A percentile compares a stretch with the other conserved stretches of the same genome.
These are phyloP conservation scores for Pleurotus ostreatus DNA, from an alignment of 768 basidiomycete species.

Conservation along the genomic window DNA sequence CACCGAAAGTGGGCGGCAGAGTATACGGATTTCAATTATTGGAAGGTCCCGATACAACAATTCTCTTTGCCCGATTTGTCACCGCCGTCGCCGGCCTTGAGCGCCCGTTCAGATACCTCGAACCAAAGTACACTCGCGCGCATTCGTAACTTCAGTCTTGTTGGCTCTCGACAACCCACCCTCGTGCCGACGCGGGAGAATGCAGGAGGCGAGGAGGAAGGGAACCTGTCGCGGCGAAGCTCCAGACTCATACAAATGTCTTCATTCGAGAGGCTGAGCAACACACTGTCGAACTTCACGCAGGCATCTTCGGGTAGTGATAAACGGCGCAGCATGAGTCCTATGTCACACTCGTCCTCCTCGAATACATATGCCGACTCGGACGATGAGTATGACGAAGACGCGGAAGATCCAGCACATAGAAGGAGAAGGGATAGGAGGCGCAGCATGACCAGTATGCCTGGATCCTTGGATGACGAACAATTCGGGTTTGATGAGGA, in stretches of 20 bases:
- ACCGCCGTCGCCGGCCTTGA: slow-evolving; percentile 90
- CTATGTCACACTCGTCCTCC: slow-evolving; percentile 51
- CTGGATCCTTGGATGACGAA: slow-evolving; percentile 66
- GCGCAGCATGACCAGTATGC: slow-evolving; percentile 81
- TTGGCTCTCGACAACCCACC: slow-evolving; percentile 39
- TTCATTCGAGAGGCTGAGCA: slow-evolving; percentile 70
- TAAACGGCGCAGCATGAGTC: slow-evolving; percentile 45
- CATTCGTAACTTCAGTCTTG: slow-evolving; percentile 75
- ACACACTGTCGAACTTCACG: slow-evolving; percentile 47
- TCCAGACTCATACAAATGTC: slow-evolving; percentile 65
- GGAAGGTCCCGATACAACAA: slow-evolving; percentile 80
- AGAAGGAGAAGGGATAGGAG: slow-evolving; percentile 39
- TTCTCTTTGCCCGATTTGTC: slow-evolving; percentile 74
- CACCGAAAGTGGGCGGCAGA: slow-evolving; percentile 84
- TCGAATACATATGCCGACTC: slow-evolving; percentile 47
- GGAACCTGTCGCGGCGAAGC: slow-evolving; percentile 25
- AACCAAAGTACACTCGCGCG: slow-evolving; percentile 69
- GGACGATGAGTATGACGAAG: slow-evolving; percentile 51
- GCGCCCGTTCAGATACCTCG: slow-evolving; percentile 87
- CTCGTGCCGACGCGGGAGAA: slow-evolving; percentile 5
- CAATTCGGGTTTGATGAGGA: slow-evolving; percentile 27
- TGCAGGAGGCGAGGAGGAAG: slow-evolving; percentile 11
- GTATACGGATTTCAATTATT: slow-evolving; percentile 96
- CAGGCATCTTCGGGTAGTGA: slow-evolving; percentile 30
- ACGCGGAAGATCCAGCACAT: slow-evolving; percentile 38